Evolutionary conservation across 2,329 filamentous ascomycete species (phyloP), one percentile per base, ranked within the genome.

Genomic region (Cryphonectria parasitica): DNA sequence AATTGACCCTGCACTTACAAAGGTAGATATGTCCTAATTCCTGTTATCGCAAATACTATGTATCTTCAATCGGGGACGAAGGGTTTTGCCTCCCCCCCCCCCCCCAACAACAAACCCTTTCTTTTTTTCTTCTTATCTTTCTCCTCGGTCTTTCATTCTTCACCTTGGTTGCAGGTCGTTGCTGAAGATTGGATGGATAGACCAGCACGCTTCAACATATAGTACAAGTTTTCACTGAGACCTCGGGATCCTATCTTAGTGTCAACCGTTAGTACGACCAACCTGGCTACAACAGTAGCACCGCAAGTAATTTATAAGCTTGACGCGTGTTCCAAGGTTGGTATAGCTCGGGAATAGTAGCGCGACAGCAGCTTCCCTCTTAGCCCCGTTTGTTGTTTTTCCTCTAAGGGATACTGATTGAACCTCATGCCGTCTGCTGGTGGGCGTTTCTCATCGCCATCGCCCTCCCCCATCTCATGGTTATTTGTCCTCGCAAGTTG

Each of bases 241-340:
- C 10, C 45, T 49, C 22, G 45, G 45, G 22, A 3, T n/a, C 45
- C 8, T 49, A 2, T 49, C 6, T 10, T 49, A 49, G 45, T 49
- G 45, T n/a, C 22, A 49, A 49, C 22, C 19, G 6, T 49, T 49
- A n/a, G 45, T n/a, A n/a, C 45, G 1, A n/a, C 45, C 45, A 49
- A n/a, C 45, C 19, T 11, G 19, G 17, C 43, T 6, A 22, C 43
- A 19, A 45, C 22, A 45, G 43, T 49, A 22, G 17, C 43, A 49
- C 17, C 43, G 22, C 17, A 7, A 49, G 45, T 49, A 49, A 49
- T 49, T 49, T 58, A 17, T 17, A 28, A 31, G 34, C 34, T 22
- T 25, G 34, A 61, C 58, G 58, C 58, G 58, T 61, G 58, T 22
- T 61, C 58, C 58, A 3, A 61, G 58, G 31, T 22, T 31, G 58